Evolutionary conservation across 2,329 filamentous ascomycete species (phyloP), one percentile per base, ranked within the genome.

Genomic region (Ampelomyces quisqualis): DNA sequence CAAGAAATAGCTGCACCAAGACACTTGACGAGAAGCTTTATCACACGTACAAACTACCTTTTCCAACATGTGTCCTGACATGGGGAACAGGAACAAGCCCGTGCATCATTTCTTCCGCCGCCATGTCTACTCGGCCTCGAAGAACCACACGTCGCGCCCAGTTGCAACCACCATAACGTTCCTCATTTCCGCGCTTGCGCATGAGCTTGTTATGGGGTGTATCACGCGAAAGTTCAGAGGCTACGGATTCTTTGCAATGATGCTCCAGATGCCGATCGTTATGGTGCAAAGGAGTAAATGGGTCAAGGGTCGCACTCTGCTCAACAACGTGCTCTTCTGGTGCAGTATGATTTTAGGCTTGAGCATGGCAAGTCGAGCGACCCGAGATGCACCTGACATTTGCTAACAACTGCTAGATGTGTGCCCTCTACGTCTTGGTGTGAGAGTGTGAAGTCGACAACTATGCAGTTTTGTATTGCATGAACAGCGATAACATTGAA

Each of bases 81-180:
- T n/a, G n/a, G n/a, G n/a, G n/a, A n/a, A n/a, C n/a, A 97, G 93
- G 91, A 97, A 97, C 66, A 82, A 95, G n/a, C 91, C 91, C 30
- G 91, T 96, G 5, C 93, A 97, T 72, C 86, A 90, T 63, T 98
- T 96, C 73, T 85, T 97, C 58, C 84, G 90, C 6, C 81, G 93
- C 17, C 93, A 98, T 69, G 91, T 98, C 51, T 98, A 97, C 71
- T 85, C 82, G 42, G 90, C 90, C 2, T 86, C 85, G 9, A 78
- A 87, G 7, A 81, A 84, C 9, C 82, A 85, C 55, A 84, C 94
- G 58, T 90, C 88, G 14, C 82, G 84, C 42, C 77, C 79, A 11
- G 76, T 85, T 41, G 90, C 93, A 18, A 97, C 90, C 18, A 72
- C 90, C 47, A 87, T 95, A 54, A 97, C 93, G 0, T 97, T 98